Evolutionary conservation across 2,329 filamentous ascomycete species (phyloP), one percentile per base, ranked within the genome.

Genomic region (Cadophora sp.): DNA sequence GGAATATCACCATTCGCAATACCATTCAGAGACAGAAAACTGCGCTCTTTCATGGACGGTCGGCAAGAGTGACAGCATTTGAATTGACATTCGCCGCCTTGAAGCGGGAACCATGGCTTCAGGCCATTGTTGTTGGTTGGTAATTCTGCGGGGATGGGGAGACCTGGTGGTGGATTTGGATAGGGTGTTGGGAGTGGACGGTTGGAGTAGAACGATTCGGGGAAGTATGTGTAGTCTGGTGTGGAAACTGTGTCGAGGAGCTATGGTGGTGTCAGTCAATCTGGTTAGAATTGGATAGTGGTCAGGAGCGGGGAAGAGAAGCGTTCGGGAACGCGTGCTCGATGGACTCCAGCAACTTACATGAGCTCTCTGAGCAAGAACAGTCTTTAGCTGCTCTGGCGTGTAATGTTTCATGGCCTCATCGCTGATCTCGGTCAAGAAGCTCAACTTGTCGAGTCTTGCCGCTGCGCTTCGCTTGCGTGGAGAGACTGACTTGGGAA

Each of bases 31-130:
- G 83, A 85, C 26, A 88, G 76, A 68, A 79, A 86, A 1, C 82
- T 75, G 31, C 86, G 82, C 16, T 83, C 79, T 26, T 77, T 75
- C 29, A 78, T 80, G 0, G 76, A 77, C 4, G 81, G 81, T 3
- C 85, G 83, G 70, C 87, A 89, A 7, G 67, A 68, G 3, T 82
- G 80, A 69, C 87, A 89, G 51, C 82, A 79, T 68, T 80, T 85
- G 77, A 75, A 83, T 53, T 81, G 80, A 68, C 87, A 89, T 73
- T 87, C 83, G 0, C 80, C 72, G 0, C 73, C 73, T 65, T 75
- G 69, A 46, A 69, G 69, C 22, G 79, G 77, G 6, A 82, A 71
- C 82, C 82, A 85, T 16, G 80, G 75, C 29, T 74, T 76, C 26
- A 58, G 37, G 7, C 43, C 16, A 31, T 40, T 58, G 62, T 46